Evolutionary conservation across 2,329 filamentous ascomycete species (phyloP).

Genomic region (Cucurbitaria berberidis): DNA sequence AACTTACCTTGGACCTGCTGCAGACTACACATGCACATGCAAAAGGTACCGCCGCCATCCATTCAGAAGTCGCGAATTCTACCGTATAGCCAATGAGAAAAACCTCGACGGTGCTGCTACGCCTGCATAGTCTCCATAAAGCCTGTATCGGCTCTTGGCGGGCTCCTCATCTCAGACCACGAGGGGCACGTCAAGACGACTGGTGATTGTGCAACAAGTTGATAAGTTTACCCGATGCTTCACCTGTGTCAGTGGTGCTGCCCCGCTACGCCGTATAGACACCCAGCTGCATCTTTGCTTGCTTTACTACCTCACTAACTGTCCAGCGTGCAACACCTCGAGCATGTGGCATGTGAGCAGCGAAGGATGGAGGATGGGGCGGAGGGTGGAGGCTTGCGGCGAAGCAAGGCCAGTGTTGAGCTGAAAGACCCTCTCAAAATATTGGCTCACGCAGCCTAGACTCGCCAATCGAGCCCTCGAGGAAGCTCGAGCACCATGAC

Average conservation of each 20-base stretch:
- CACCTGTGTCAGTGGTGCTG: conserved; percentile 3
- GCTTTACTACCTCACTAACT: too few relatives aligned
- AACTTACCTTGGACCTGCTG: conserved; percentile 12
- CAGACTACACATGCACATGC: conserved; percentile 26
- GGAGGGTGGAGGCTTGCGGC: not conserved
- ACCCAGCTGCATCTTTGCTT: not conserved
- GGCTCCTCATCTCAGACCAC: not conserved
- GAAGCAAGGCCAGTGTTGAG: not conserved
- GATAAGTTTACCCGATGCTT: not conserved
- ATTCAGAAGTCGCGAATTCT: conserved; percentile 25
- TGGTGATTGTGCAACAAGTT: not conserved
- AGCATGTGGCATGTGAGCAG: not conserved
- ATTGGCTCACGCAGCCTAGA: conserved; percentile 11
- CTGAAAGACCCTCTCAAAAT: conserved; percentile 3
- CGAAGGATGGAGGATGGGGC: not conserved
- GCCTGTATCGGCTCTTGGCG: conserved; percentile 10
- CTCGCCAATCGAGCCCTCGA: conserved; percentile 11
- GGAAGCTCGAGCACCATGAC: conserved; percentile 17
- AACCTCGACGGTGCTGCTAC: conserved; percentile 11
- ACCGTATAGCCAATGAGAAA: conserved; percentile 37
- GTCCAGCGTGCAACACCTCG: not conserved
- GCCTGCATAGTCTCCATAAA: conserved; percentile 12
- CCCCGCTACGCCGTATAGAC: too few relatives aligned
- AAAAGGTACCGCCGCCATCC: conserved; percentile 19
- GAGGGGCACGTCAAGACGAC: not conserved